Conservation (phyloP, 345 rosid species). For the Citrus maxima region DNA sequence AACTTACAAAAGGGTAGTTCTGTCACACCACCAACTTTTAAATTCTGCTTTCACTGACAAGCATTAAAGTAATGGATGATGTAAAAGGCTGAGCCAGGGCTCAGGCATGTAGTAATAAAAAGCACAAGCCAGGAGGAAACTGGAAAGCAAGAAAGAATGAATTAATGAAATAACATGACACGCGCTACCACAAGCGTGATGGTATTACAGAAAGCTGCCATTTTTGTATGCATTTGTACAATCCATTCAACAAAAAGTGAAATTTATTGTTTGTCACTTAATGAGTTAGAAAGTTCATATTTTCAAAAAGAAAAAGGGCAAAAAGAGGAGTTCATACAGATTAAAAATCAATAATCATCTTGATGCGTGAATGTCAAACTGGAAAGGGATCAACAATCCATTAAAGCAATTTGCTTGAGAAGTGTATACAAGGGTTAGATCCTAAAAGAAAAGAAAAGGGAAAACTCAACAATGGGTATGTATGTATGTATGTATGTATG, state of each 20-base stretch:
- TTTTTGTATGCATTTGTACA: background rate
- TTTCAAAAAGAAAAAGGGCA: background rate
- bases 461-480: background rate
- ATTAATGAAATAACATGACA: background rate
- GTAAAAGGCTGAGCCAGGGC: background rate
- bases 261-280: too few species aligned
- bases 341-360: background rate
- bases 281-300: background rate
- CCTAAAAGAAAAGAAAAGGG: background rate
- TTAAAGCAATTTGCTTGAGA: background rate
- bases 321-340: background rate
- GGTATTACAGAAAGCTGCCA: background rate
- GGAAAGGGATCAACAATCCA: background rate
- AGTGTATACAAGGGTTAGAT: slow-evolving; percentile 4
- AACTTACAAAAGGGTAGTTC: background rate
- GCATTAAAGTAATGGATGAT: background rate
- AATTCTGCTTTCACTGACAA: slow-evolving; percentile 5
- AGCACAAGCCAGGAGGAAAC: background rate
- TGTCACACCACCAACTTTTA: background rate
- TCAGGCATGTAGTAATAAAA: background rate
- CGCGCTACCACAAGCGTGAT: slow-evolving; percentile 4
- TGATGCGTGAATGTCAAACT: background rate
- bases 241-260: background rate
- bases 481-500: too few species aligned
- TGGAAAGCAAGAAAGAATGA: background rate